A percentile compares a stretch with the other conserved stretches of the same genome.
phyloP scores from a whole-genome alignment of 345 rosid species.

The Balakata baccata region DNA sequence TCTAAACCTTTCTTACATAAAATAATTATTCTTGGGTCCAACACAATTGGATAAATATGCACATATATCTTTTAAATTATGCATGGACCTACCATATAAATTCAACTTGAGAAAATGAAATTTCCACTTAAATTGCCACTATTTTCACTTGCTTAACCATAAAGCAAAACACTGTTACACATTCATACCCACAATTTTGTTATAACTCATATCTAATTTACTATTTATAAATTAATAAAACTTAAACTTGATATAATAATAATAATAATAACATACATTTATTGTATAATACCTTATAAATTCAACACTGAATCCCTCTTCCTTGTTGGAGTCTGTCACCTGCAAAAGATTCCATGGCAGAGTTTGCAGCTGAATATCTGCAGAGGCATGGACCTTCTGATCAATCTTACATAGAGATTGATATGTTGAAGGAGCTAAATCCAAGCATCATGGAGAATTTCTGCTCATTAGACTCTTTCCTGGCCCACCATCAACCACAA shows the following conservation, averaged over 20 bases:
- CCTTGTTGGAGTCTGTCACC: not conserved
- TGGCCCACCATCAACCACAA: constrained; percentile 27
- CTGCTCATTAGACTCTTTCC: constrained; percentile 26
- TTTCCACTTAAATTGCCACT: too few species aligned
- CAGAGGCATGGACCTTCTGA: constrained; percentile 25
- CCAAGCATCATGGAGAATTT: constrained; percentile 29
- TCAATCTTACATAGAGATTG: constrained; percentile 27
- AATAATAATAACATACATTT: not conserved
- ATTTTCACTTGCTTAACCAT: not conserved
- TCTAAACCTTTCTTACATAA: too few species aligned
- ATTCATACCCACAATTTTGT: constrained; percentile 8
- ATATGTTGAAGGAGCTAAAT: constrained; percentile 28
- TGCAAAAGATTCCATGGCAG: constrained; percentile 20
- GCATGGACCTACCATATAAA: too few species aligned
- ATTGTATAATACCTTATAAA: constrained; percentile 10
- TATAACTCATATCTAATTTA: not conserved
- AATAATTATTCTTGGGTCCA: too few species aligned
- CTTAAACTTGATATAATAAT: too few species aligned
- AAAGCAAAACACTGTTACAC: constrained; percentile 23
- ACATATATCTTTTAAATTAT: too few species aligned
- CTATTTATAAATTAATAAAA: too few species aligned
- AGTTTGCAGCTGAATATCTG: constrained; percentile 27
- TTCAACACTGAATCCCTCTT: not conserved
- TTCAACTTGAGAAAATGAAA: too few species aligned
- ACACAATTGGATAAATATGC: too few species aligned